Evolutionary conservation across 345 rosid genomes (phyloP).

Genomic region (Linum tenue): DNA sequence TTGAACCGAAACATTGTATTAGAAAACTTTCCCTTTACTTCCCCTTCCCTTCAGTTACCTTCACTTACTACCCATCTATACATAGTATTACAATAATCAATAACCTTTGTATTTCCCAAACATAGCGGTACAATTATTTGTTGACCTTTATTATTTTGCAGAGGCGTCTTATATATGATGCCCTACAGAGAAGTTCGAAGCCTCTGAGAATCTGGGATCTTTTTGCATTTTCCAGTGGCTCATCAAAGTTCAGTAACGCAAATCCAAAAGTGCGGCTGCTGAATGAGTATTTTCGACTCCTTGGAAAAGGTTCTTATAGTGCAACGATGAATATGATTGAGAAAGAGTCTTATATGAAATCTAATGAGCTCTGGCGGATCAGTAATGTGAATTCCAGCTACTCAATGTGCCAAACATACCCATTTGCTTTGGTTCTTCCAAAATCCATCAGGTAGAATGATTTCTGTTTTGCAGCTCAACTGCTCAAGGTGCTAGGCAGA

Average conservation of each 20-base stretch:
- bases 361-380: conserved; percentile 88
- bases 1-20: no score
- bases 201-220: conserved; percentile 76
- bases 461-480: background rate
- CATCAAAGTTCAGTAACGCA: conserved; percentile 52
- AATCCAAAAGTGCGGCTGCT: conserved; percentile 79
- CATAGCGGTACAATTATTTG: background rate
- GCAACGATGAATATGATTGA: conserved; percentile 71
- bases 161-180: conserved; percentile 70
- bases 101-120: background rate
- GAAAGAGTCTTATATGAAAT: conserved; percentile 49
- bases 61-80: background rate
- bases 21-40: no score
- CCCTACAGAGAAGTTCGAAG: conserved; percentile 44
- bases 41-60: background rate
- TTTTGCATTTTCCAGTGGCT: conserved; percentile 72
- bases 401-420: conserved; percentile 69
- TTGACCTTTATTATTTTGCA: conserved; percentile 18
- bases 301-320: conserved; percentile 44
- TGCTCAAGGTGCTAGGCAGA: background rate
- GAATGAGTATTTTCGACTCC: conserved; percentile 89
- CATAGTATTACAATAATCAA: background rate
- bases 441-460: conserved; percentile 58
- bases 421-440: conserved; percentile 86
- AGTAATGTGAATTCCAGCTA: conserved; percentile 59